These are phyloP conservation scores for Polytrichum formosum DNA, from an alignment of 225 moss, liverwort and hornwort genomes.

Conservation along the genomic window DNA sequence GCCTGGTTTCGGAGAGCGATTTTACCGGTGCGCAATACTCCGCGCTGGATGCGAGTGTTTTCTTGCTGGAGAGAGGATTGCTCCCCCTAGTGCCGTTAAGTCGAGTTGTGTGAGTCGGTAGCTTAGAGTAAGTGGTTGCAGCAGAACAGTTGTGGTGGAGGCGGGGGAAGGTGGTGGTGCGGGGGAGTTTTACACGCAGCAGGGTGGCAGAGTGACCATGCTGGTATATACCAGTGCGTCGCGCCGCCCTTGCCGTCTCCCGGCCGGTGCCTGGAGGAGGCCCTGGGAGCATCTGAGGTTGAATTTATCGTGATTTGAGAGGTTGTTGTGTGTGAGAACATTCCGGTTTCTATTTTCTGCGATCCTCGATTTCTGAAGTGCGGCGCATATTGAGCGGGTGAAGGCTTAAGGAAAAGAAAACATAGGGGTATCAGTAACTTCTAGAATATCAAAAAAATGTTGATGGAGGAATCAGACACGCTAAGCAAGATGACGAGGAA, in stretches of 20 bases:
- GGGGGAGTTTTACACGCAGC: background rate
- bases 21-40: too few relatives aligned
- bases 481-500: conserved; percentile 25
- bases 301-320: conserved; percentile 13
- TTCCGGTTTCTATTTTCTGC: too few relatives aligned
- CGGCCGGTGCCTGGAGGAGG: conserved; percentile 41
- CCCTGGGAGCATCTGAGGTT: conserved; percentile 23
- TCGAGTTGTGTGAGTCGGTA: too few relatives aligned
- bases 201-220: conserved; percentile 52
- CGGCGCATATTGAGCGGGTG: too few relatives aligned
- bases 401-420: too few relatives aligned
- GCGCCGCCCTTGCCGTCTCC: conserved; percentile 58
- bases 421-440: background rate
- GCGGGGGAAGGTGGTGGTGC: conserved; percentile 1
- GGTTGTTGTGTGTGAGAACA: background rate
- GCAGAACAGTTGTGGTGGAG: background rate
- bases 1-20: too few relatives aligned
- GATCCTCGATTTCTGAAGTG: too few relatives aligned
- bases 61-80: too few relatives aligned
- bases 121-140: too few relatives aligned
- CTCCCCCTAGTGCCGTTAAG: too few relatives aligned
- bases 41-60: too few relatives aligned
- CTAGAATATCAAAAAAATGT: background rate
- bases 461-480: conserved; percentile 49
- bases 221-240: conserved; percentile 56